Percentiles rank a stretch among this genome's conserved stretches.
phyloP scores from a whole-genome alignment of 2,329 filamentous ascomycete species.

The Nothopassalora personata region DNA sequence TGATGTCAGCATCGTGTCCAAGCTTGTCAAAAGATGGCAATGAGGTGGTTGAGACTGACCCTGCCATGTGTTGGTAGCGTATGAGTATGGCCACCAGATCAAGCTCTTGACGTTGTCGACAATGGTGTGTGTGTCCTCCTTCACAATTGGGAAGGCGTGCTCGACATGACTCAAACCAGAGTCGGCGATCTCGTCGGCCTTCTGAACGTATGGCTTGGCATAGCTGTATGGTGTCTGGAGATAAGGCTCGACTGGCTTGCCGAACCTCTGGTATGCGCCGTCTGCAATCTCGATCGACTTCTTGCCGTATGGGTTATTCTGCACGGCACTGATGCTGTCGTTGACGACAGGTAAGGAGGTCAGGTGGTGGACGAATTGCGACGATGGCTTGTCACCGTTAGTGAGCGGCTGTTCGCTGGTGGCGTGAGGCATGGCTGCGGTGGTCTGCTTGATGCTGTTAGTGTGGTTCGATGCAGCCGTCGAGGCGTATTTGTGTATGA shows the following conservation, averaged over 20 bases:
- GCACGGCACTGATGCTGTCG: constrained; percentile 72
- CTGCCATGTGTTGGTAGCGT: constrained; percentile 31
- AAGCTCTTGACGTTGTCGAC: constrained; percentile 58
- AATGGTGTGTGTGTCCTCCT: constrained; percentile 47
- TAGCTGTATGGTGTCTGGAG: constrained; percentile 74
- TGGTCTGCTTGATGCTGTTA: constrained; percentile 1
- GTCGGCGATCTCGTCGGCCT: constrained; percentile 67
- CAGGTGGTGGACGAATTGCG: constrained; percentile 57
- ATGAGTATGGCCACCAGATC: constrained; percentile 50
- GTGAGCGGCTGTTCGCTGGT: constrained; percentile 35
- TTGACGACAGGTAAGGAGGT: constrained; percentile 76
- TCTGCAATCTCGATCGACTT: constrained; percentile 73
- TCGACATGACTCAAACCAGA: constrained; percentile 43
- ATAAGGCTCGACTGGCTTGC: constrained; percentile 72
- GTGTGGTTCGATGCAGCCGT: neutral
- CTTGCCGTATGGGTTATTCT: constrained; percentile 75
- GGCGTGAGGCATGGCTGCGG: constrained; percentile 45
- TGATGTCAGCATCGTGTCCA: constrained; percentile 7
- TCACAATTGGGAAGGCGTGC: constrained; percentile 54
- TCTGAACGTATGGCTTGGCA: constrained; percentile 76
- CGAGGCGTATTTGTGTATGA: neutral
- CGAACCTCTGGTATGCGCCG: constrained; percentile 69
- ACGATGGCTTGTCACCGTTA: constrained; percentile 48
- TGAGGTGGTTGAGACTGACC: constrained; percentile 17
- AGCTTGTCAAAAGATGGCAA: too few relatives aligned